phyloP scores from a whole-genome alignment of 768 basidiomycete genomes.

The Hygrophorus russula region DNA sequence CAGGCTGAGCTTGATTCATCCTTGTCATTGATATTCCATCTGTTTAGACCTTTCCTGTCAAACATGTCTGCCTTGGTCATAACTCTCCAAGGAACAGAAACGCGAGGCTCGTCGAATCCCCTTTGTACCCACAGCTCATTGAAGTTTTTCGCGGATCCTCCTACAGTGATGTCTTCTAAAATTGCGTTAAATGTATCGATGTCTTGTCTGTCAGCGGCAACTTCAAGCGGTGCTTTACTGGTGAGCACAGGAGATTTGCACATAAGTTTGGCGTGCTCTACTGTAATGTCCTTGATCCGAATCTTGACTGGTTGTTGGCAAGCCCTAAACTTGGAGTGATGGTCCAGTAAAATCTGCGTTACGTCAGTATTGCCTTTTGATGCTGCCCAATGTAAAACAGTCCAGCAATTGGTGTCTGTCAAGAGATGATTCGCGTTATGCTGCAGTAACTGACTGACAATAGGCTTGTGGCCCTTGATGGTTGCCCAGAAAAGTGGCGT shows the following conservation, averaged over 20 bases:
- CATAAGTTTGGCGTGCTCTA: too few species aligned
- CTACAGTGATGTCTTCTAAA: background rate
- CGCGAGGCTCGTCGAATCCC: background rate
- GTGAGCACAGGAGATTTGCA: background rate
- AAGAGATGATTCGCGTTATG: conserved; percentile 7
- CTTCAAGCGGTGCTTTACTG: background rate
- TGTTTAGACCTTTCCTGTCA: background rate
- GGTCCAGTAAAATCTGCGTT: conserved; percentile 5
- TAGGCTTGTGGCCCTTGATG: conserved; percentile 6
- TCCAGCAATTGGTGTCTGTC: conserved; percentile 7
- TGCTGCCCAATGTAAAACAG: conserved; percentile 9
- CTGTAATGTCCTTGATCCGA: too few species aligned
- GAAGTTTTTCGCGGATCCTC: background rate
- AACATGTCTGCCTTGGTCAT: conserved; percentile 3
- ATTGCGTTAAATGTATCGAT: background rate
- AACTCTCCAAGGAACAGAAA: background rate
- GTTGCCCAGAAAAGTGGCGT: conserved; percentile 9
- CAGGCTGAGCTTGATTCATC: background rate
- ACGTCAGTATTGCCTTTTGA: conserved; percentile 3
- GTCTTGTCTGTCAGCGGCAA: background rate
- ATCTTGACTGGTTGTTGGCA: background rate
- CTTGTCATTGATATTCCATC: background rate
- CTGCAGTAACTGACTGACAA: conserved; percentile 3
- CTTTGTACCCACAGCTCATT: background rate
- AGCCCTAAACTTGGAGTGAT: conserved; percentile 5